A percentile compares a stretch with the other conserved stretches of the same genome.
These are phyloP conservation scores for Scheffersomyces amazonensis DNA, from an alignment of 805 yeast species.

Conservation along the genomic window DNA sequence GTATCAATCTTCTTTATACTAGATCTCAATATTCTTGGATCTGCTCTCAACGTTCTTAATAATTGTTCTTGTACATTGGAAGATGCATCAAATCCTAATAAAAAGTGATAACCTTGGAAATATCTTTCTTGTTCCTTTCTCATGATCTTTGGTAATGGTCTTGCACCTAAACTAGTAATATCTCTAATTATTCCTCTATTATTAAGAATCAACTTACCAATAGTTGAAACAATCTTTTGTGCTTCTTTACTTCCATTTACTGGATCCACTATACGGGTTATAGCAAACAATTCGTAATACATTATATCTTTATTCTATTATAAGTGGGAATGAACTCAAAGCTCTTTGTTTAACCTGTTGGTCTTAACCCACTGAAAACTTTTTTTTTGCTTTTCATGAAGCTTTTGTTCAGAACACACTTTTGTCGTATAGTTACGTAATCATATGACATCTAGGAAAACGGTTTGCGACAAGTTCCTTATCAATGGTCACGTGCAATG, in stretches of 20 bases:
- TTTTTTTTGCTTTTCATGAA: no score
- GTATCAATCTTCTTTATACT: slow-evolving; percentile 64
- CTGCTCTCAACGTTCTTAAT: slow-evolving; percentile 72
- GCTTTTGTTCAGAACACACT: no score
- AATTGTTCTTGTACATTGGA: slow-evolving; percentile 85
- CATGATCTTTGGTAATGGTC: slow-evolving; percentile 75
- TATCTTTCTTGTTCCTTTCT: slow-evolving; percentile 85
- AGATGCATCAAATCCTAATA: slow-evolving; percentile 83
- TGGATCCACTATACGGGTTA: slow-evolving; percentile 75
- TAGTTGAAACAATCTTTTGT: slow-evolving; percentile 48
- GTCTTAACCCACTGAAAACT: no score
- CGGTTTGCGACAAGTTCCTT: no score
- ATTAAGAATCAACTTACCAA: slow-evolving; percentile 77
- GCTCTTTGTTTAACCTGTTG: no score
- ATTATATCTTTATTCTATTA: slow-evolving; percentile 34
- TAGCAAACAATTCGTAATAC: slow-evolving; percentile 89
- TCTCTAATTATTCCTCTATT: slow-evolving; percentile 94
- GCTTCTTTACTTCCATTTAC: slow-evolving; percentile 39
- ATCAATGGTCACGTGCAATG: slow-evolving; percentile 1
- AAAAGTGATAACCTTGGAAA: slow-evolving; percentile 85
- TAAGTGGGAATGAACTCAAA: no score
- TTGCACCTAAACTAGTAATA: slow-evolving; percentile 74
- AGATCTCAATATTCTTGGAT: slow-evolving; percentile 87
- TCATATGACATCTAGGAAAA: neutral
- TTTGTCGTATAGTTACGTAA: neutral